A percentile compares a stretch with the other conserved stretches of the same genome.
phyloP scores from a whole-genome alignment of 1,284 basidiomycete genomes.

The Exobasidium cylindrosporum region DNA sequence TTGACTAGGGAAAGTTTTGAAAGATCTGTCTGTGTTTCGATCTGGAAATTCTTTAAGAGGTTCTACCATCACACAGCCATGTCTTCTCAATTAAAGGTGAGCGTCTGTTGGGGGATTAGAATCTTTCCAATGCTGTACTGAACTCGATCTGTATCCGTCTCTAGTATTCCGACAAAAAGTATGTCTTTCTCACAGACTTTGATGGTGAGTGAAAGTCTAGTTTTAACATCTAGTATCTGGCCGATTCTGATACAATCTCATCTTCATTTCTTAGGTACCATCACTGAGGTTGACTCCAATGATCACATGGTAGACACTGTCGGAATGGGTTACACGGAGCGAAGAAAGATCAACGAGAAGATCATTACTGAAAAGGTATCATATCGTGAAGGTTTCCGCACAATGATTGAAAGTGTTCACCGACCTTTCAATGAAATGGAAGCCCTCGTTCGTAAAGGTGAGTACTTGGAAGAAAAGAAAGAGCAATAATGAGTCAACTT shows the following conservation, averaged over 20 bases:
- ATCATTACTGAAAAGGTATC: constrained; percentile 48
- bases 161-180: constrained; percentile 48
- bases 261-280: constrained; percentile 12
- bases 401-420: constrained; percentile 51
- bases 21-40: too few relatives aligned
- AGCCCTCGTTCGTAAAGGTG: constrained; percentile 42
- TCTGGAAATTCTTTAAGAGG: too few relatives aligned
- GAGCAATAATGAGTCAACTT: too few relatives aligned
- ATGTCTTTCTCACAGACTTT: constrained; percentile 53
- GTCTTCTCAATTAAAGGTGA: not conserved
- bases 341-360: constrained; percentile 53
- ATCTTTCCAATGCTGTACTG: not conserved
- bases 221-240: too few relatives aligned
- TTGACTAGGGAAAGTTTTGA: too few relatives aligned
- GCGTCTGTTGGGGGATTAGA: not conserved
- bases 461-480: too few relatives aligned
- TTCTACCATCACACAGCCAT: too few relatives aligned
- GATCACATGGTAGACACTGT: constrained; percentile 55
- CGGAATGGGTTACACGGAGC: constrained; percentile 53
- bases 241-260: constrained; percentile 13
- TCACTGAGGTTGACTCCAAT: constrained; percentile 43
- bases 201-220: constrained; percentile 30
- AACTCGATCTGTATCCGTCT: not conserved
- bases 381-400: constrained; percentile 53
- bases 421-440: constrained; percentile 50